A percentile compares a stretch with the other conserved stretches of the same genome.
Conservation (phyloP, 495 filamentous ascomycete species). For the Cenococcum geophilum region DNA sequence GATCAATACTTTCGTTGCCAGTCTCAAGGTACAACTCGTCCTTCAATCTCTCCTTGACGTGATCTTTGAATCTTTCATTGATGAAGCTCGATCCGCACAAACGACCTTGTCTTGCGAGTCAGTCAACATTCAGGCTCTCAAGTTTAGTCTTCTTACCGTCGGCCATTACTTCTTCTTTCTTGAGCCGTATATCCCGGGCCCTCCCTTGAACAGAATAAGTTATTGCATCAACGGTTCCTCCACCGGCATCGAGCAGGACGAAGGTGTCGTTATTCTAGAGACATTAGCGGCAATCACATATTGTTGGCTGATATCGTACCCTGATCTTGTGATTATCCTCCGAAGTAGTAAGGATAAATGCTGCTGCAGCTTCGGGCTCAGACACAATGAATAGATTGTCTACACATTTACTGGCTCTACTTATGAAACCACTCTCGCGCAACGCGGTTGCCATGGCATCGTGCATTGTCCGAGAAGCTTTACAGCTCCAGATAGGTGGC, state of each 20-base stretch:
- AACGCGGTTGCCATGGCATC: constrained; percentile 32
- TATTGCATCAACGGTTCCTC: constrained; percentile 44
- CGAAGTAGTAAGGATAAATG: constrained; percentile 28
- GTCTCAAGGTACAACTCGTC: constrained; percentile 10
- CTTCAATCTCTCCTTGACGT: neutral
- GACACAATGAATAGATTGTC: constrained; percentile 34
- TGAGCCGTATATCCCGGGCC: constrained; percentile 6
- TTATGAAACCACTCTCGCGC: constrained; percentile 21
- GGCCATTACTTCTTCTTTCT: constrained; percentile 11
- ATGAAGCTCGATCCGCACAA: constrained; percentile 16
- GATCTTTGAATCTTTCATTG: constrained; percentile 11
- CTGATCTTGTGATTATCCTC: constrained; percentile 9
- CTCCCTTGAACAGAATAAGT: constrained; percentile 37
- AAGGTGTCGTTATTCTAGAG: constrained; percentile 8
- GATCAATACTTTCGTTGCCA: constrained; percentile 10
- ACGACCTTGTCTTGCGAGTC: constrained; percentile 5
- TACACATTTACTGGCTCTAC: constrained; percentile 7
- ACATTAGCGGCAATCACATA: constrained; percentile 3
- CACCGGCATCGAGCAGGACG: constrained; percentile 34
- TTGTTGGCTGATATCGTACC: constrained; percentile 17
- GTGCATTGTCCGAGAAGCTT: constrained; percentile 36
- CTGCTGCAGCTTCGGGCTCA: constrained; percentile 37
- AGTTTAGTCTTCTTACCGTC: constrained; percentile 5
- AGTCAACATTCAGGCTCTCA: neutral
- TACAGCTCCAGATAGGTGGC: constrained; percentile 34